Base-by-base conservation (phyloP, 768 basidiomycete genomes). In the Termitomyces sp. region DNA sequence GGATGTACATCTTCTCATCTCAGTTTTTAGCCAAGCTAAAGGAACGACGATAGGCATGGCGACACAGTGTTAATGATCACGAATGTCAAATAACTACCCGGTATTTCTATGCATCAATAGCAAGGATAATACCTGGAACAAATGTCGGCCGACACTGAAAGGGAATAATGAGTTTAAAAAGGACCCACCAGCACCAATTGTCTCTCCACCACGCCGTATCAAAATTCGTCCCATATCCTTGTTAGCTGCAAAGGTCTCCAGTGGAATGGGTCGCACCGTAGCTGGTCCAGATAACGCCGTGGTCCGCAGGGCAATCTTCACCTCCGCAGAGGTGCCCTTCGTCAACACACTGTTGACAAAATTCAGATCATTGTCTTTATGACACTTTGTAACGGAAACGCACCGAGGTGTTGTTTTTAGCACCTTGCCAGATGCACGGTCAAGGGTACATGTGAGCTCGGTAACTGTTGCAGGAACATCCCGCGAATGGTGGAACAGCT, bases 201-300 rank as follows among this genome's bases (percentile, higher is more conserved):
- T 98, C 76, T 98, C 96, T 0, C 97, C 97, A 35, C 86, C 88
- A 57, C 96, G 78, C 48, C 97, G 79, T 60, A 99, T 79, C 64
- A 99, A 70, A 55, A 99, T 83, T 51, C 97, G 78, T 0, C 97
- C 97, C 97, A 98, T 97, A 58, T 96, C 92, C 74, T 98, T 99
- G 76, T 96, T 98, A 7, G 76, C 76, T 1, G 86, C 74, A 66
- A 97, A 96, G 1, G 91, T 83, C 70, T 98, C 97, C 16, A 98
- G 70, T 13, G 97, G 92, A 28, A 98, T 89, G 2, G 87, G 81
- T 8, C 85, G 79, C 16, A 78, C 75, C 38, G 73, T 70, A 0
- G 74, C 66, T 4, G 80, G 71, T 11, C 84, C 84, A 7, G 83
- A 81, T 7, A 83, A 73, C 15, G 81, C 77, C 1, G 80, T 76